Conservation (phyloP, 768 basidiomycete species). For the Omphalotus guepiniiformis region DNA sequence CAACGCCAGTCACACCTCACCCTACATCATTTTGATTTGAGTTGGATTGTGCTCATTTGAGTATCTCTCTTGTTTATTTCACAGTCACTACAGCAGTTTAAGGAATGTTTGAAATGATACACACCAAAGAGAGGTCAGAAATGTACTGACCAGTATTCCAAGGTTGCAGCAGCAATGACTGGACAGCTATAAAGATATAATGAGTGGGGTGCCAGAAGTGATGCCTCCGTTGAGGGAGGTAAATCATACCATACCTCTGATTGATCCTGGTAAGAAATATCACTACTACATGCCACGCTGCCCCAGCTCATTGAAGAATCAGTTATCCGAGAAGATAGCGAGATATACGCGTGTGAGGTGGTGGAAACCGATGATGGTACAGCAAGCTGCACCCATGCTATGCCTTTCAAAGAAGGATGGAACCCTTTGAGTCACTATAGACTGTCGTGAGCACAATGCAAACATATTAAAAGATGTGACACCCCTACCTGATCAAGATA, state of each 20-base stretch:
- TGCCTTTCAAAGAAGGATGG: background rate
- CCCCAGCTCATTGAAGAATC: background rate
- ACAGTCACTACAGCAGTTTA: too few relatives aligned
- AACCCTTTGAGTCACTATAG: conserved; percentile 11
- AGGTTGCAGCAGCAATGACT: too few relatives aligned
- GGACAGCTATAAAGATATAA: background rate
- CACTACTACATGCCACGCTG: conserved; percentile 3
- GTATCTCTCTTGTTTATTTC: too few relatives aligned
- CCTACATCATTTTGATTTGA: too few relatives aligned
- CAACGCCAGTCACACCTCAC: too few relatives aligned
- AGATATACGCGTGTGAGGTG: background rate
- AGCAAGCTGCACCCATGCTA: background rate
- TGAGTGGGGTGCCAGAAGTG: background rate
- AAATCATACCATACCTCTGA: conserved; percentile 33
- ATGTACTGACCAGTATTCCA: too few relatives aligned
- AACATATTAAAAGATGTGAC: conserved; percentile 23
- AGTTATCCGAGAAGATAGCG: background rate
- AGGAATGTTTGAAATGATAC: too few relatives aligned
- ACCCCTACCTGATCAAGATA: conserved; percentile 11
- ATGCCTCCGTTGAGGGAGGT: conserved; percentile 25
- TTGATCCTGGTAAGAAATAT: conserved; percentile 25
- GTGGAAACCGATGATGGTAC: background rate
- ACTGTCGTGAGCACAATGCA: conserved; percentile 21
- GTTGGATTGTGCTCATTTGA: too few relatives aligned
- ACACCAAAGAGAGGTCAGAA: too few relatives aligned